phyloP scores from a whole-genome alignment of 164 flowering plant genomes.

The Nymphaea colorata region DNA sequence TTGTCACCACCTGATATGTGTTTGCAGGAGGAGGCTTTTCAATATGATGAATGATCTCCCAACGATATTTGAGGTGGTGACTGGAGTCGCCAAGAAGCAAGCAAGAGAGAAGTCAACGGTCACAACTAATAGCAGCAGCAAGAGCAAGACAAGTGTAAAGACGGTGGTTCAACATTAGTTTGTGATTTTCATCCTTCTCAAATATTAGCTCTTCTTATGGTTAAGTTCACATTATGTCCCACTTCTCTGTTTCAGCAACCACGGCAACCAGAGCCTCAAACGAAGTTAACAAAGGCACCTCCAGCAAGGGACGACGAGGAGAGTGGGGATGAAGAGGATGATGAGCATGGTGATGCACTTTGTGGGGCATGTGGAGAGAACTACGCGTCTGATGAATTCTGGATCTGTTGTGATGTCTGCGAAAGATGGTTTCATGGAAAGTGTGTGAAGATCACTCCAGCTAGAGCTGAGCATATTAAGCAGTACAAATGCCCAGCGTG shows the following conservation, averaged over 20 bases:
- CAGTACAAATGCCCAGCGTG: slow-evolving; percentile 84
- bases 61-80: slow-evolving; percentile 62
- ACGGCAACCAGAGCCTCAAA: slow-evolving; percentile 35
- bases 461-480: slow-evolving; percentile 75
- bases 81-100: slow-evolving; percentile 43
- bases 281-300: slow-evolving; percentile 28
- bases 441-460: slow-evolving; percentile 74
- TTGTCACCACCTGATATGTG: not conserved
- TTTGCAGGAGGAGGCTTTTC: slow-evolving; percentile 67
- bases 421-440: slow-evolving; percentile 87
- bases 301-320: slow-evolving; percentile 39
- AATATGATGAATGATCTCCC: slow-evolving; percentile 81
- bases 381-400: slow-evolving; percentile 51
- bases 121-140: slow-evolving; percentile 38
- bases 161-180: slow-evolving; percentile 11
- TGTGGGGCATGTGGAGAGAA: slow-evolving; percentile 78
- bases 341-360: slow-evolving; percentile 63
- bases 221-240: not conserved
- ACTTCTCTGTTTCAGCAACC: slow-evolving; percentile 14
- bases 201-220: not conserved
- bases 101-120: slow-evolving; percentile 40
- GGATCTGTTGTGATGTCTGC: slow-evolving; percentile 77
- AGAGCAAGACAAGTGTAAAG: slow-evolving; percentile 44
- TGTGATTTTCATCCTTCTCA: not conserved
- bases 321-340: slow-evolving; percentile 66